phyloP scores from a whole-genome alignment of 2,329 filamentous ascomycete species.

The Clathrospora elynae region DNA sequence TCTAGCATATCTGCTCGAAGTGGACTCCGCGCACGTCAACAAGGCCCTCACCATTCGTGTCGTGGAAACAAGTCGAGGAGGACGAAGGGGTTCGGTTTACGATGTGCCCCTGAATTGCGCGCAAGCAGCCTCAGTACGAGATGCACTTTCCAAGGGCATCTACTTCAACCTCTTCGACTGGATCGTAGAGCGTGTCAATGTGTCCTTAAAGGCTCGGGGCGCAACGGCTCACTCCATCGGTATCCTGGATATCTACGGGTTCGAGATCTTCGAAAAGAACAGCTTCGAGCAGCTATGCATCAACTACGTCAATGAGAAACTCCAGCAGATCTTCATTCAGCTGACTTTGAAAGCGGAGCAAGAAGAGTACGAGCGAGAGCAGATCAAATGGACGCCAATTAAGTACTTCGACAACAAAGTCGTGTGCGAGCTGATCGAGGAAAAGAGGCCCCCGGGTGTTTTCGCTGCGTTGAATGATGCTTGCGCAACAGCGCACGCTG shows the following conservation, averaged over 20 bases:
- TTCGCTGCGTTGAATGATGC: conserved; percentile 97
- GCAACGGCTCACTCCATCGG: conserved; percentile 83
- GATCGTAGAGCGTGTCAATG: conserved; percentile 93
- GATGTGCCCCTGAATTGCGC: conserved; percentile 82
- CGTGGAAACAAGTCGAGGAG: conserved; percentile 71
- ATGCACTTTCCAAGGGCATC: conserved; percentile 92
- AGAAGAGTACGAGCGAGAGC: conserved; percentile 92
- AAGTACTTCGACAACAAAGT: conserved; percentile 99
- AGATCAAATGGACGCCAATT: conserved; percentile 99
- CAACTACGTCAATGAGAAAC: conserved; percentile 99
- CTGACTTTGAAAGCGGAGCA: conserved; percentile 95
- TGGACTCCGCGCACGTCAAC: conserved; percentile 77
- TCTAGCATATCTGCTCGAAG: conserved; percentile 89
- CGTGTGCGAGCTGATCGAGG: conserved; percentile 95
- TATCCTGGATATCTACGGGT: conserved; percentile 98
- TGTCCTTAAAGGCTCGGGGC: conserved; percentile 79
- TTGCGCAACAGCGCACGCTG: conserved; percentile 96
- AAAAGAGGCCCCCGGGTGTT: conserved; percentile 84
- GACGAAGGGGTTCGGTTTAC: conserved; percentile 69
- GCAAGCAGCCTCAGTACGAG: conserved; percentile 83
- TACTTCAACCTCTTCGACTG: conserved; percentile 98
- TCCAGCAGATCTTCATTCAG: conserved; percentile 99
- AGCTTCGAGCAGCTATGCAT: conserved; percentile 99
- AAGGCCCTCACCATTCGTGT: conserved; percentile 89
- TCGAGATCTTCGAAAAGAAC: conserved; percentile 98